Evolutionary conservation across 768 basidiomycete genomes (phyloP).

Genomic region (Collybia mongolica): DNA sequence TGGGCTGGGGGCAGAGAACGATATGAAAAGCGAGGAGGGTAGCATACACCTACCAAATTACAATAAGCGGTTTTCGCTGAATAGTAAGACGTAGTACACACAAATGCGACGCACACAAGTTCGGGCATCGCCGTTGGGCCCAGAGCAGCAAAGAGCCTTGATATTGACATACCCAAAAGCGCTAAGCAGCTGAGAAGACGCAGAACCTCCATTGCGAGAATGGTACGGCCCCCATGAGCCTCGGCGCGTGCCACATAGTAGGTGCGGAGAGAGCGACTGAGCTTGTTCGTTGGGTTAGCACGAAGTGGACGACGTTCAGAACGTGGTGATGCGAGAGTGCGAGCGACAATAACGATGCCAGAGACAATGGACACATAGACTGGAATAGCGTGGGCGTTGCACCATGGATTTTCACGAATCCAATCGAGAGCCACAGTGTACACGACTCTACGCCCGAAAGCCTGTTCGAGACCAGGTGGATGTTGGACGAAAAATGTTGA

Average conservation of each 20-base stretch:
- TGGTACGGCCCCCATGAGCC: constrained; percentile 12
- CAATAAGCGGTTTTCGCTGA: neutral
- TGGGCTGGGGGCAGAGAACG: constrained; percentile 7
- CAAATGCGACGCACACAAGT: constrained; percentile 6
- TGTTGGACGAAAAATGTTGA: no score
- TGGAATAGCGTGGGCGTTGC: constrained; percentile 7
- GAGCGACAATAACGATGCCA: constrained; percentile 1
- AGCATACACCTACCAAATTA: constrained; percentile 6
- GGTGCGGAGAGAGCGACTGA: neutral
- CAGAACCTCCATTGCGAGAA: constrained; percentile 6
- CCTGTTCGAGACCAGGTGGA: no score
- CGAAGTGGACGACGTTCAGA: neutral
- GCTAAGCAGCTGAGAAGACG: constrained; percentile 10
- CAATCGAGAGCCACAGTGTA: no score
- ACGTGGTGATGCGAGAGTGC: constrained; percentile 1
- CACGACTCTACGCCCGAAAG: no score
- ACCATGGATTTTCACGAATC: neutral
- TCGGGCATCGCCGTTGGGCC: constrained; percentile 1
- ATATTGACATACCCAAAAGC: constrained; percentile 10
- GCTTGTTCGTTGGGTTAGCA: constrained; percentile 1
- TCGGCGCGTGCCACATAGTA: neutral
- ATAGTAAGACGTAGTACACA: neutral
- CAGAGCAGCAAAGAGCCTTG: neutral
- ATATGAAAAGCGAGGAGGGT: constrained; percentile 8
- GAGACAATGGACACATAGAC: constrained; percentile 11